Evolutionary conservation across 108 stramenopile species (phyloP), one percentile per base, ranked within the genome.

Genomic region (Aurantiochytrium sp.): DNA sequence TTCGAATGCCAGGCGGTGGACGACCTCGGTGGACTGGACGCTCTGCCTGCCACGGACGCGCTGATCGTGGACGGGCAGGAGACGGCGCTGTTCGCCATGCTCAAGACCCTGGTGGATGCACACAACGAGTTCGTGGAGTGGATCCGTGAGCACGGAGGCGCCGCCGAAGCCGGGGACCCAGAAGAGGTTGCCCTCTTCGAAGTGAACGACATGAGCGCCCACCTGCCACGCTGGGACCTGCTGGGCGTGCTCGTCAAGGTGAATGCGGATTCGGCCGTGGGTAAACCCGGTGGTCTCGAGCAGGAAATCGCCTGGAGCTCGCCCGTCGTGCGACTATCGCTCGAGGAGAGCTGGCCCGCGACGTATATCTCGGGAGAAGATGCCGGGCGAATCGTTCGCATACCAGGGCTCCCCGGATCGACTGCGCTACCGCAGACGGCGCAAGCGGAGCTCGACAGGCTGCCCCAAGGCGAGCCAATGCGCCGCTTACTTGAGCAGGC

Each of bases 281-380:
- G n/a, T n/a, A n/a, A n/a, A n/a, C n/a, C n/a, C n/a, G n/a, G n/a
- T n/a, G 45, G 73, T 2, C 45, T 81, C 12, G 73, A 81, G 4
- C 50, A 2, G 73, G 73, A 81, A 48, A 6, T 81, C 19, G 73
- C 73, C 50, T 81, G 73, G 73, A 81, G 73, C 73, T 30, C 2
- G 24, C 73, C 73, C 50, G 73, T 24, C 19, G 73, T 81, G 73
- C 50, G 2, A 2, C 32, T 81, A 12, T 81, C 73, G 10, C 32
- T 81, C 32, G 73, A 81, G 39, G 45, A 81, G 73, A 81, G 24
- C 36, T 81, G 73, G 73, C 73, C 73, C 45, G 73, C 39, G 32
- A 81, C 45, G 45, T 24, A 2, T 1, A 15, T 3, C 24, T 81
- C 32, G 12, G 3, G 19, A 1, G 73, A 24, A 6, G 73, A 12